Conservation (phyloP, 305 asterid species). For the Rubia tinctorum region DNA sequence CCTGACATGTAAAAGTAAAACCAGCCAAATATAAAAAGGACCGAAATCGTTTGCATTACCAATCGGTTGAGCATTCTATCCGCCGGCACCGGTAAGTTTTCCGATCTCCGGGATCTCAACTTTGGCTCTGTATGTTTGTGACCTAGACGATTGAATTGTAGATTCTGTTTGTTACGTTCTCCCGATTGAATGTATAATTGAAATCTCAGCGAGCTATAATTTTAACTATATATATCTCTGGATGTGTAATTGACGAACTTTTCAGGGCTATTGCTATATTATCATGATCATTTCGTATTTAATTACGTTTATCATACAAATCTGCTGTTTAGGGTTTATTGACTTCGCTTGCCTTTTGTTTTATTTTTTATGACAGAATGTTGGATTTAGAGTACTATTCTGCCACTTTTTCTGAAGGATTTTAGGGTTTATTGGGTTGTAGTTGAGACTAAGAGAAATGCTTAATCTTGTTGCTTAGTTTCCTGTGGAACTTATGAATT, state of each 20-base stretch:
- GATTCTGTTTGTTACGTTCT: neutral
- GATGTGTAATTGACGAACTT: neutral
- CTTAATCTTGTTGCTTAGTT: no score
- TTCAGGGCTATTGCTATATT: no score
- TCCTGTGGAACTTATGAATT: neutral
- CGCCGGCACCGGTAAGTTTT: neutral
- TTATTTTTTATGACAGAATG: no score
- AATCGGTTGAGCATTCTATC: slow-evolving; percentile 14
- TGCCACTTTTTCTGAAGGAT: neutral
- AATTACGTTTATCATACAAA: no score
- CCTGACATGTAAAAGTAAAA: no score
- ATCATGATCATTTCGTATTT: no score
- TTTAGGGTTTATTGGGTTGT: neutral
- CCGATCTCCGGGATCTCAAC: neutral
- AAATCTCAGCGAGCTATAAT: neutral
- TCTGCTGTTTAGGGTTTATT: neutral
- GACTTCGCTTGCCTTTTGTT: neutral
- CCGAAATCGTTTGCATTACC: no score
- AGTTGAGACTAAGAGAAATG: neutral
- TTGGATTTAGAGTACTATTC: neutral
- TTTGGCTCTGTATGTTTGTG: neutral
- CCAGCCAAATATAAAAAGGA: no score
- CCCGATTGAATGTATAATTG: neutral
- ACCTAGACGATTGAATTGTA: neutral
- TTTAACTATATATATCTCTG: neutral